These are phyloP conservation scores for Daldinia loculata DNA, from an alignment of 495 filamentous ascomycete genomes.

Conservation along the genomic window DNA sequence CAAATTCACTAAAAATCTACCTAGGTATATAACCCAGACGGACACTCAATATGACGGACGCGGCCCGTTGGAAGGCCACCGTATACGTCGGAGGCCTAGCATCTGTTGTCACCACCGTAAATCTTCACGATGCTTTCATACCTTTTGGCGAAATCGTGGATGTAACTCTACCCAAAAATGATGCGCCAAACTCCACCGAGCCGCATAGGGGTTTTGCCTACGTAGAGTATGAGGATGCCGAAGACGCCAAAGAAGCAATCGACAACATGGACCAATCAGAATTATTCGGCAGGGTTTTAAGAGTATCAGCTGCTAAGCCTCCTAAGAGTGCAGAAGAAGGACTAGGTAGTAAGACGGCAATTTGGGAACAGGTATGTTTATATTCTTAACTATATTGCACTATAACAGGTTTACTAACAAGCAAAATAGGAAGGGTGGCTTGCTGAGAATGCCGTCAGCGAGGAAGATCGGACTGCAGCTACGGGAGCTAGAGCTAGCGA, in stretches of 20 bases:
- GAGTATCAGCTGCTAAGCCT: slow-evolving; percentile 89
- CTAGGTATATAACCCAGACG: not conserved
- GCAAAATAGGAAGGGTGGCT: slow-evolving; percentile 84
- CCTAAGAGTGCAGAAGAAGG: slow-evolving; percentile 89
- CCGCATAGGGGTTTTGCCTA: slow-evolving; percentile 94
- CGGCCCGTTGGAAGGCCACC: slow-evolving; percentile 85
- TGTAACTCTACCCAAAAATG: slow-evolving; percentile 86
- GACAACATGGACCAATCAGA: slow-evolving; percentile 99
- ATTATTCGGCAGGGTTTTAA: slow-evolving; percentile 91
- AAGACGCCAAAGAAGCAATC: slow-evolving; percentile 93
- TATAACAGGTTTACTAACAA: slow-evolving; percentile 45
- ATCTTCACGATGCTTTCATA: slow-evolving; percentile 88
- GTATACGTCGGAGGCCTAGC: slow-evolving; percentile 92
- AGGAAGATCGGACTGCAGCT: slow-evolving; percentile 78
- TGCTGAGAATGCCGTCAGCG: slow-evolving; percentile 86
- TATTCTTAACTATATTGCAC: slow-evolving; percentile 8
- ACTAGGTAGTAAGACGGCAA: slow-evolving; percentile 89
- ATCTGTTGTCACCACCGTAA: slow-evolving; percentile 73
- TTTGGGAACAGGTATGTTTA: slow-evolving; percentile 91
- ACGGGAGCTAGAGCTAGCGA: slow-evolving; percentile 63
- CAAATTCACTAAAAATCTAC: not conserved
- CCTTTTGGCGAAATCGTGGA: slow-evolving; percentile 95
- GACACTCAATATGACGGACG: slow-evolving; percentile 73
- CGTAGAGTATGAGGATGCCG: slow-evolving; percentile 87
- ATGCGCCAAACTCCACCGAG: slow-evolving; percentile 71